These are phyloP conservation scores for Xylaria intraflava DNA, from an alignment of 495 filamentous ascomycete species.

Conservation along the genomic window DNA sequence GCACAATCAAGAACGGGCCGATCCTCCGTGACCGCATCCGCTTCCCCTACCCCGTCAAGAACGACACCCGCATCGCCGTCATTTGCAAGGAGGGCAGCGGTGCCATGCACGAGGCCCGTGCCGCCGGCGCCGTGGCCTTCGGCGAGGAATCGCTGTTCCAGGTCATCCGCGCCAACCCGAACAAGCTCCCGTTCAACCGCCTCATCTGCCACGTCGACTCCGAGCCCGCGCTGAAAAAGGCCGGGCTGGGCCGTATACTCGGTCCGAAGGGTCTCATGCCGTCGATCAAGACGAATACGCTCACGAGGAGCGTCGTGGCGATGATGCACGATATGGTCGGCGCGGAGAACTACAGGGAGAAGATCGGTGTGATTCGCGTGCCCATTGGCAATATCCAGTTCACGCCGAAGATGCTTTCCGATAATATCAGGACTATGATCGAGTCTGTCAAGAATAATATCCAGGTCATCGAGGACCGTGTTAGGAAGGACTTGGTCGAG, in stretches of 20 bases:
- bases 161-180: conserved; percentile 51
- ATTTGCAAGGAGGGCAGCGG: conserved; percentile 74
- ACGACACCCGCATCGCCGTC: conserved; percentile 76
- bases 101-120: conserved; percentile 59
- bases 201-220: conserved; percentile 80
- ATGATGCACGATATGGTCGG: conserved; percentile 74
- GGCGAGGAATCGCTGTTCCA: conserved; percentile 84
- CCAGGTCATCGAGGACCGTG: conserved; percentile 56
- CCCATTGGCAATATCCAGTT: conserved; percentile 87
- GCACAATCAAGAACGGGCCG: conserved; percentile 72
- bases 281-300: conserved; percentile 74
- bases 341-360: conserved; percentile 79
- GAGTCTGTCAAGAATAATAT: conserved; percentile 73
- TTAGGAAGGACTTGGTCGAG: conserved; percentile 79
- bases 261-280: conserved; percentile 92
- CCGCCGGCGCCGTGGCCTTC: conserved; percentile 70
- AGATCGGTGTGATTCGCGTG: conserved; percentile 74
- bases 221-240: conserved; percentile 64
- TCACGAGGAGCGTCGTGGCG: conserved; percentile 67
- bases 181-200: conserved; percentile 73
- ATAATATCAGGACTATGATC: conserved; percentile 77
- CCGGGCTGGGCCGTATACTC: conserved; percentile 68
- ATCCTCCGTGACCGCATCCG: conserved; percentile 80
- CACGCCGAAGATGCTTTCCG: conserved; percentile 75
- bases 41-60: conserved; percentile 82